Evolutionary conservation across 202 grass and related monocot genomes (phyloP).

Genomic region (Schoenoplectus triqueter): DNA sequence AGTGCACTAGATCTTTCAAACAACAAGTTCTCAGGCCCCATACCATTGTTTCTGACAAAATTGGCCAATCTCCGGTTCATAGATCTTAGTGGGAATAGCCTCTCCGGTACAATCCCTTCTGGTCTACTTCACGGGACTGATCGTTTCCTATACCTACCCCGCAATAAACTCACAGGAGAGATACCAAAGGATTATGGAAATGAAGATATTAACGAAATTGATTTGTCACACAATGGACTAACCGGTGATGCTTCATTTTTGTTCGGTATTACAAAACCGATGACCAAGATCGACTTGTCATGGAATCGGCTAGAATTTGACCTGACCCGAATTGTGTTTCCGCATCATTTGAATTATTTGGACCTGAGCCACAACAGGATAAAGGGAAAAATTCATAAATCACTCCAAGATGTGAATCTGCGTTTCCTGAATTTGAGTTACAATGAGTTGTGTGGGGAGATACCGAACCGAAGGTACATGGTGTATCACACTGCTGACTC

Average conservation of each 20-base stretch:
- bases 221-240: conserved; percentile 74
- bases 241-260: conserved; percentile 66
- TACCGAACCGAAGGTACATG: conserved; percentile 54
- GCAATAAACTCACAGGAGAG: conserved; percentile 61
- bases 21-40: conserved; percentile 53
- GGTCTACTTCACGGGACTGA: conserved; percentile 60
- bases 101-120: conserved; percentile 56
- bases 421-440: conserved; percentile 68
- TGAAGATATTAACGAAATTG: conserved; percentile 63
- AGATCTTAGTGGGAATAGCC: conserved; percentile 52
- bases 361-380: conserved; percentile 90
- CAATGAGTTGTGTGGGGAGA: conserved; percentile 71
- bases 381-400: conserved; percentile 55
- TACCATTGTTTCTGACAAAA: conserved; percentile 53
- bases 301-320: conserved; percentile 81
- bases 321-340: conserved; percentile 47
- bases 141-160: conserved; percentile 49
- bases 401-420: conserved; percentile 51
- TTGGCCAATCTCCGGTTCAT: conserved; percentile 53
- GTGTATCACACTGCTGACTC: conserved; percentile 48
- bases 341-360: conserved; percentile 59
- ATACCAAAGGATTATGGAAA: conserved; percentile 61
- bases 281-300: conserved; percentile 63
- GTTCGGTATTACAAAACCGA: conserved; percentile 49
- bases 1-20: conserved; percentile 57